Conservation (phyloP, 768 basidiomycete genomes). For the Tricholoma furcatifolium region DNA sequence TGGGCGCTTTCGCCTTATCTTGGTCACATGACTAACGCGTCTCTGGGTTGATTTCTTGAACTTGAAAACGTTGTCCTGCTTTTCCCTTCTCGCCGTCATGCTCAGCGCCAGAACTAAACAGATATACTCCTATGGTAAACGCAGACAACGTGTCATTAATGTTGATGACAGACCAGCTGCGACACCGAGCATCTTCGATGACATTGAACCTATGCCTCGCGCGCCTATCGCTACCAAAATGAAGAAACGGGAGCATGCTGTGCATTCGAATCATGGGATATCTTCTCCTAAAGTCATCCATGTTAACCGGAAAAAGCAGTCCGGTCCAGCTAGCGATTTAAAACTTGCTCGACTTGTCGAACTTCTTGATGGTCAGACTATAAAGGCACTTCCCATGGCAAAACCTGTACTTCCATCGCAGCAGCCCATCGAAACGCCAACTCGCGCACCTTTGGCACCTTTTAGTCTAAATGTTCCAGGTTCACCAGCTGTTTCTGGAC, state of each 20-base stretch:
- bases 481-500: slow-evolving; percentile 35
- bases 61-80: slow-evolving; percentile 13
- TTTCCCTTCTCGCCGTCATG: slow-evolving; percentile 36
- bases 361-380: slow-evolving; percentile 24
- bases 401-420: slow-evolving; percentile 15
- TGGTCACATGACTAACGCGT: slow-evolving; percentile 31
- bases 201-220: slow-evolving; percentile 37
- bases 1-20: slow-evolving; percentile 3
- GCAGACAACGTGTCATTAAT: slow-evolving; percentile 58
- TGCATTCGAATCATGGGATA: slow-evolving; percentile 30
- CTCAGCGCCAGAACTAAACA: slow-evolving; percentile 63
- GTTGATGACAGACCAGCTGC: slow-evolving; percentile 33
- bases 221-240: slow-evolving; percentile 42
- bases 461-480: slow-evolving; percentile 30
- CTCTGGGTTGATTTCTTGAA: slow-evolving; percentile 8
- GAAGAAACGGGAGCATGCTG: slow-evolving; percentile 45
- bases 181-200: slow-evolving; percentile 41
- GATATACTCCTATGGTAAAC: slow-evolving; percentile 64
- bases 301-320: slow-evolving; percentile 38
- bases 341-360: slow-evolving; percentile 29
- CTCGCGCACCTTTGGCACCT: slow-evolving; percentile 31
- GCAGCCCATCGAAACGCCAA: slow-evolving; percentile 19
- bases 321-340: slow-evolving; percentile 28
- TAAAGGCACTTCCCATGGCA: slow-evolving; percentile 1
- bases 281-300: slow-evolving; percentile 38